These are phyloP conservation scores for Rhodotorula sp. DNA, from an alignment of 1,284 basidiomycete species.

Conservation along the genomic window DNA sequence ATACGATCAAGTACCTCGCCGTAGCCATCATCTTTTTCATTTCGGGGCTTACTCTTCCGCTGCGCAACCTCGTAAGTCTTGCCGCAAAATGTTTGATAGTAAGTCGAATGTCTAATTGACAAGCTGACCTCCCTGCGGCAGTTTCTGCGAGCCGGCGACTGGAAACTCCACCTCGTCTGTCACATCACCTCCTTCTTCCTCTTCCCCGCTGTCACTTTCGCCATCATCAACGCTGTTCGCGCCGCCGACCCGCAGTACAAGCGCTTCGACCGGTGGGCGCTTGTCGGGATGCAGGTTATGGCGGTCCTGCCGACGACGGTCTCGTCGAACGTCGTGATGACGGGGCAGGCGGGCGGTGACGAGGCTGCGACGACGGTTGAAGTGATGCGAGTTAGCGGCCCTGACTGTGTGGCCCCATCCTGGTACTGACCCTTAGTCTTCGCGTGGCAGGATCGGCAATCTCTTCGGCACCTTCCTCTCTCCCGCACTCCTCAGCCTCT, in stretches of 20 bases:
- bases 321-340: slow-evolving; percentile 47
- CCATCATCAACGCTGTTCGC: slow-evolving; percentile 42
- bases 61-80: slow-evolving; percentile 40
- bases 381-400: not conserved
- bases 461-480: slow-evolving; percentile 45
- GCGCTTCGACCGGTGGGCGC: slow-evolving; percentile 40
- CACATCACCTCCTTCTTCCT: slow-evolving; percentile 45
- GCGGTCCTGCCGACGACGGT: slow-evolving; percentile 44
- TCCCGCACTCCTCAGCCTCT: slow-evolving; percentile 46
- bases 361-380: slow-evolving; percentile 45
- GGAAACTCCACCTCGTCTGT: slow-evolving; percentile 45
- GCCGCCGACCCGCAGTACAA: slow-evolving; percentile 37
- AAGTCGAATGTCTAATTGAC: too few relatives aligned
- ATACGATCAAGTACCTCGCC: slow-evolving; percentile 40
- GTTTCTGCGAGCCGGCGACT: slow-evolving; percentile 41
- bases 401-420: not conserved
- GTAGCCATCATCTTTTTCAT: slow-evolving; percentile 50
- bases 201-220: slow-evolving; percentile 44
- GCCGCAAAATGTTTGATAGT: too few relatives aligned
- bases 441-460: slow-evolving; percentile 45
- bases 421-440: not conserved
- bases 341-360: slow-evolving; percentile 46
- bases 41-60: slow-evolving; percentile 45
- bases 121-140: slow-evolving; percentile 15
- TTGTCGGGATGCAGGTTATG: slow-evolving; percentile 46